Conservation (phyloP, 345 rosid species). For the Brassica juncea region DNA sequence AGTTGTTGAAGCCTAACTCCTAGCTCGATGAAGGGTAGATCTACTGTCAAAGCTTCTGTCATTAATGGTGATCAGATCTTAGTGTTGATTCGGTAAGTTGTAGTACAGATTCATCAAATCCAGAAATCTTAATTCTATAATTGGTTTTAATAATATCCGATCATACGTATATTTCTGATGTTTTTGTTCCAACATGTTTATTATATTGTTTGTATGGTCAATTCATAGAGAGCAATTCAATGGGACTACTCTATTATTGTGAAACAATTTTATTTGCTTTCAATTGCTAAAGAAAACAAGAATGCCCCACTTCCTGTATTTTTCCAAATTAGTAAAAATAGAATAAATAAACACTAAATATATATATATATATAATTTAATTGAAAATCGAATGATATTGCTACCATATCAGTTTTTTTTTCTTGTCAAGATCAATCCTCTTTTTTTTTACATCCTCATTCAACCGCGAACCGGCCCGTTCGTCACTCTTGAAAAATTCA, state of each 20-base stretch:
- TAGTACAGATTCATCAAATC: not conserved
- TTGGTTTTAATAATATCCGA: not conserved
- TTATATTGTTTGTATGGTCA: slow-evolving; percentile 35
- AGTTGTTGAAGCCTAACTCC: not conserved
- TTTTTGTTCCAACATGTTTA: slow-evolving; percentile 6
- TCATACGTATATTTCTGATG: not conserved
- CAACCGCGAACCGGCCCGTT: not conserved
- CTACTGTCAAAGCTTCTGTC: not conserved
- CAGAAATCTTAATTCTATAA: not conserved
- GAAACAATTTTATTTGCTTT: slow-evolving; percentile 43
- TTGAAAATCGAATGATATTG: too few species aligned
- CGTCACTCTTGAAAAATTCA: not conserved
- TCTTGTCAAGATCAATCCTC: not conserved
- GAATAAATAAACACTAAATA: not conserved
- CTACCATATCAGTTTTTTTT: not conserved
- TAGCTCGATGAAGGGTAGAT: not conserved
- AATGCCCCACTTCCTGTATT: slow-evolving; percentile 63
- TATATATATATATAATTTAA: not conserved
- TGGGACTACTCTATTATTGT: slow-evolving; percentile 61
- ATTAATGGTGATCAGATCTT: not conserved
- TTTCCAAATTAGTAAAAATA: slow-evolving; percentile 27
- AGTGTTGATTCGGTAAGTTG: not conserved
- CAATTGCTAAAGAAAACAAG: slow-evolving; percentile 45
- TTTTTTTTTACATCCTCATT: not conserved
- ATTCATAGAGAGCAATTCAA: slow-evolving; percentile 34